Evolutionary conservation across 2,329 filamentous ascomycete genomes (phyloP), one percentile per base, ranked within the genome.

Genomic region (Colletotrichum kahawae): DNA sequence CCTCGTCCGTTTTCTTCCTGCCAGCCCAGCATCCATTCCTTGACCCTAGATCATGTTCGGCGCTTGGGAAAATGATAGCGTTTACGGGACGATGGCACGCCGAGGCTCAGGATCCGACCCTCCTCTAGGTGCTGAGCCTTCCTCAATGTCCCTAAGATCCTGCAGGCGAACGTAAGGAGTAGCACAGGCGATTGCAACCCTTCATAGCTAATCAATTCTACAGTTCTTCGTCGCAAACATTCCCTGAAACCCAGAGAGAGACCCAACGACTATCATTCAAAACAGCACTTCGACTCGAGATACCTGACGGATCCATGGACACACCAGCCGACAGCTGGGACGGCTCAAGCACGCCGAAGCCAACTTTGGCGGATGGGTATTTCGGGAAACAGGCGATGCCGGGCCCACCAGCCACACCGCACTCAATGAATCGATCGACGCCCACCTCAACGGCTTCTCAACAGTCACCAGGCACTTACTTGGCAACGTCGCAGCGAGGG

Each of bases 341-440:
- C 16, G 76, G 76, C 31, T 64, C 67, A 18, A 75, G 71, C 60
- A 75, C 76, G 9, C 76, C 76, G 24, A 77, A 57, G 14, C 71
- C 67, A n/a, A 16, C 34, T 13, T 24, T 59, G 5, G 48, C 27
- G 14, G 71, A 70, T 33, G 67, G 67, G 3, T 77, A 77, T 24
- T 77, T 77, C 18, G 62, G 64, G n/a, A 75, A 56, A 16, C 16
- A 33, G 16, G 38, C 48, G n/a, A n/a, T 27, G 18, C 16, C 67
- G 7, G 31, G 21, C 6, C 60, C 62, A 51, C 43, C 43, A 51
- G 43, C 43, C 54, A 27, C 51, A 14, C 34, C 56, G 7, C 33
- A 18, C 2, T 60, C 65, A 5, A 29, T 29, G 14, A 24, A 51
- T 29, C 38, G 36, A 16, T 13, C 38, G 18, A 62, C 54, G 38